Evolutionary conservation across 148 eudicot species (phyloP).

Genomic region (Tetragonia tetragonoides): DNA sequence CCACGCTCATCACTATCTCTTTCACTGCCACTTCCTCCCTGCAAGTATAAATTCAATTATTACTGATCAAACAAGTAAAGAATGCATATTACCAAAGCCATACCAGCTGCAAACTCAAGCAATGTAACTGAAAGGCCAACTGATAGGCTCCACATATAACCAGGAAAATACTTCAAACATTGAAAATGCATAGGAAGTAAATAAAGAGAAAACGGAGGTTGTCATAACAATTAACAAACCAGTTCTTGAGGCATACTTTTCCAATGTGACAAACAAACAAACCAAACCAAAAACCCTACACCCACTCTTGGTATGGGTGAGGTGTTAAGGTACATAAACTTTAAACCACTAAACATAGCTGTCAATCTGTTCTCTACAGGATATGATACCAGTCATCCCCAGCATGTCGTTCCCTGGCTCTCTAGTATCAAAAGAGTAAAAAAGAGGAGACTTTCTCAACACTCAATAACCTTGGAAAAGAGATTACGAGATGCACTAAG

Average conservation of each 20-base stretch:
- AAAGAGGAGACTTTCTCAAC: not conserved
- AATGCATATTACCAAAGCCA: not conserved
- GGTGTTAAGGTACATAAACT: not conserved
- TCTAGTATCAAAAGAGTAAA: not conserved
- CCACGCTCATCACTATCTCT: constrained; percentile 24
- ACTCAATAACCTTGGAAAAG: not conserved
- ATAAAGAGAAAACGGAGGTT: not conserved
- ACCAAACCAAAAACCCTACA: not conserved
- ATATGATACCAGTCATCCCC: no score
- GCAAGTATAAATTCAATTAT: constrained; percentile 14
- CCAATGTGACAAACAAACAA: not conserved
- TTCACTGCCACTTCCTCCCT: constrained; percentile 42
- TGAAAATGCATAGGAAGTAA: not conserved
- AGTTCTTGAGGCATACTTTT: not conserved
- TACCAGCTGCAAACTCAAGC: not conserved
- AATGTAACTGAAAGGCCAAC: not conserved
- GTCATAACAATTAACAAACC: not conserved
- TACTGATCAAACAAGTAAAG: not conserved
- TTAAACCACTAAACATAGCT: not conserved
- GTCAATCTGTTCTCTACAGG: not conserved
- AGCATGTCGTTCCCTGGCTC: not conserved
- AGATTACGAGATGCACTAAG: not conserved
- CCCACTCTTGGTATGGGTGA: not conserved
- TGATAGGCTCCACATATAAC: not conserved
- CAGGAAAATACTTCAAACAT: not conserved